A percentile compares a stretch with the other conserved stretches of the same genome.
phyloP scores from a whole-genome alignment of 495 filamentous ascomycete species.

The Penicillium egyptiacum region DNA sequence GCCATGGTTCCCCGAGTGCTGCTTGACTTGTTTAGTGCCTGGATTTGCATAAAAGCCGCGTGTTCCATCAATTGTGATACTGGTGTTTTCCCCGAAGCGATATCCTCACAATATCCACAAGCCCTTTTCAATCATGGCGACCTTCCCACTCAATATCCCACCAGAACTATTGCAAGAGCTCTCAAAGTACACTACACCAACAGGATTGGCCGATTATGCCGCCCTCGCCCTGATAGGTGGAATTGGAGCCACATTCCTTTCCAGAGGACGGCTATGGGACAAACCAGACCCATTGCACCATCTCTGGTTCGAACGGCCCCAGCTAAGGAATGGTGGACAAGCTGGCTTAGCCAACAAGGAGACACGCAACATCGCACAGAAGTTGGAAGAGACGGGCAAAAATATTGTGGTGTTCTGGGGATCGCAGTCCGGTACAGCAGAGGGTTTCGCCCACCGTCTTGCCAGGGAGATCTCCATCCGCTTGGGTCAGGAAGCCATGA shows the following conservation, averaged over 20 bases:
- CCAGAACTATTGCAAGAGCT: conserved; percentile 26
- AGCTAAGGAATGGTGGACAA: conserved; percentile 32
- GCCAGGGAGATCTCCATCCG: conserved; percentile 44
- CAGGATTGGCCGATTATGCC: conserved; percentile 31
- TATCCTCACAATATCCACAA: background rate
- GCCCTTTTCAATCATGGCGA: conserved; percentile 1
- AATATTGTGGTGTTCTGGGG: conserved; percentile 55
- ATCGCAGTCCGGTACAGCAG: conserved; percentile 57
- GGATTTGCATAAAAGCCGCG: too few relatives aligned
- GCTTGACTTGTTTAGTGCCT: too few relatives aligned
- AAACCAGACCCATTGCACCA: conserved; percentile 34
- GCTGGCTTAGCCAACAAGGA: conserved; percentile 20
- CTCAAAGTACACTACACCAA: conserved; percentile 26
- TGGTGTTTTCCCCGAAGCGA: background rate
- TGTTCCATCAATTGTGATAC: background rate
- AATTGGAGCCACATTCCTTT: conserved; percentile 29
- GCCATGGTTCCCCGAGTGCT: too few relatives aligned
- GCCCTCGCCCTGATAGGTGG: conserved; percentile 32
- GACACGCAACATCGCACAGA: conserved; percentile 40
- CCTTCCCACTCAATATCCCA: conserved; percentile 20
- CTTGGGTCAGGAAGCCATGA: conserved; percentile 45
- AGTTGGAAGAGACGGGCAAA: conserved; percentile 35
- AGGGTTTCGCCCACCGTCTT: conserved; percentile 49
- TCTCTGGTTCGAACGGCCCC: conserved; percentile 34
- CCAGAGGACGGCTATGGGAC: conserved; percentile 39